These are phyloP conservation scores for Capsicum rhomboideum DNA, from an alignment of 257 asterid genomes.

Conservation along the genomic window DNA sequence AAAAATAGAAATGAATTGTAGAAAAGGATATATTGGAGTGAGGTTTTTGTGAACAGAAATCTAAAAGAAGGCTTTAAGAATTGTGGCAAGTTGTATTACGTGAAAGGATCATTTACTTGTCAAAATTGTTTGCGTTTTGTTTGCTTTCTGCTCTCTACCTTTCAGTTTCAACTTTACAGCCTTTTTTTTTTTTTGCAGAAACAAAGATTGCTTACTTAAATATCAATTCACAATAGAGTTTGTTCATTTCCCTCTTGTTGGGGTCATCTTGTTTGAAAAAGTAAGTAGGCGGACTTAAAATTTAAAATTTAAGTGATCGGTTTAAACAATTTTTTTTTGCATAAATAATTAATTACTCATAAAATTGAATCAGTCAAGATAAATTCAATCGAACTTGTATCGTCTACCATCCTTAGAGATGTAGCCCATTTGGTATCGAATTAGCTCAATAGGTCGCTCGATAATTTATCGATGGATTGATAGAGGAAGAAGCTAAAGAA, in stretches of 20 bases:
- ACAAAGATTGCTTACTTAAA: not conserved
- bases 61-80: no score
- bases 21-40: not conserved
- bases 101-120: not conserved
- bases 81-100: not conserved
- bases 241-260: not conserved
- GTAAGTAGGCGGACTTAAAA: not conserved
- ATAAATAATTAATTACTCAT: not conserved
- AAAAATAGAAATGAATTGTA: not conserved
- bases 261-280: not conserved
- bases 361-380: not conserved
- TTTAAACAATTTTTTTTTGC: no score
- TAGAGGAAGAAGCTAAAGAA: not conserved
- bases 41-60: no score
- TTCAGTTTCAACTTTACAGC: not conserved
- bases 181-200: not conserved
- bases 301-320: not conserved
- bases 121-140: not conserved
- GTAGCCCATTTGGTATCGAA: no score
- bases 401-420: no score
- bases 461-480: no score
- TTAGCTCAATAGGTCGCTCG: no score
- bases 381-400: not conserved
- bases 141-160: not conserved
- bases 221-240: not conserved